These are phyloP conservation scores for Coprinopsis cinerea DNA, from an alignment of 768 basidiomycete genomes.

Conservation along the genomic window DNA sequence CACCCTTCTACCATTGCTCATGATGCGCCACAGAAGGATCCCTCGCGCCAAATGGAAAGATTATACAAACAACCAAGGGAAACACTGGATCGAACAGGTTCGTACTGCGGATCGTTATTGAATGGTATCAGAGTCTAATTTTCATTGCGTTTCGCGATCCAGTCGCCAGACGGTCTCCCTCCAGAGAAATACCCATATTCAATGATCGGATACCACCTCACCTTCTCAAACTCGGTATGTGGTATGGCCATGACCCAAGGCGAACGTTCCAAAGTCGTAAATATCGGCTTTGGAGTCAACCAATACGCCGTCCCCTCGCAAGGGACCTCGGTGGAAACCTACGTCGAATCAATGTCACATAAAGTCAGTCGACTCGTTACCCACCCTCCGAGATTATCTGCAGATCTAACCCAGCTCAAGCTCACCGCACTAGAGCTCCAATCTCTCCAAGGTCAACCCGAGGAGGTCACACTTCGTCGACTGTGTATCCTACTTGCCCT, in stretches of 20 bases:
- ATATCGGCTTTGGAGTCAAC: constrained; percentile 78
- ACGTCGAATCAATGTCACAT: constrained; percentile 67
- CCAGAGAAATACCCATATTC: constrained; percentile 62
- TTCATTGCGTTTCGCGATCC: not conserved
- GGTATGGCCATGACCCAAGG: constrained; percentile 86
- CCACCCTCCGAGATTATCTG: too few species aligned
- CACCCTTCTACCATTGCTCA: constrained; percentile 70
- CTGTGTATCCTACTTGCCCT: constrained; percentile 74
- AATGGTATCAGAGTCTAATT: not conserved
- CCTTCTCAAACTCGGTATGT: constrained; percentile 61
- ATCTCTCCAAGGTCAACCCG: constrained; percentile 44
- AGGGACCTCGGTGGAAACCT: constrained; percentile 53
- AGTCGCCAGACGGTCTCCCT: constrained; percentile 56
- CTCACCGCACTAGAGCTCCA: constrained; percentile 33
- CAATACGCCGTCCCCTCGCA: constrained; percentile 58
- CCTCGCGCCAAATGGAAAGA: constrained; percentile 73
- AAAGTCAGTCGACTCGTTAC: too few species aligned
- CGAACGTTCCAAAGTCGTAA: constrained; percentile 64
- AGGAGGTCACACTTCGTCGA: constrained; percentile 65
- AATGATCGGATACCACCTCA: constrained; percentile 76
- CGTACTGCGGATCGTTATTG: not conserved
- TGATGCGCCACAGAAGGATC: constrained; percentile 82
- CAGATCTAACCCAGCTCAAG: constrained; percentile 12
- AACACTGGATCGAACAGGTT: constrained; percentile 82
- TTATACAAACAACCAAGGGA: constrained; percentile 51